Evolutionary conservation across 352 stramenopile species (phyloP), one percentile per base, ranked within the genome.

Genomic region (Globisporangium radiosum): DNA sequence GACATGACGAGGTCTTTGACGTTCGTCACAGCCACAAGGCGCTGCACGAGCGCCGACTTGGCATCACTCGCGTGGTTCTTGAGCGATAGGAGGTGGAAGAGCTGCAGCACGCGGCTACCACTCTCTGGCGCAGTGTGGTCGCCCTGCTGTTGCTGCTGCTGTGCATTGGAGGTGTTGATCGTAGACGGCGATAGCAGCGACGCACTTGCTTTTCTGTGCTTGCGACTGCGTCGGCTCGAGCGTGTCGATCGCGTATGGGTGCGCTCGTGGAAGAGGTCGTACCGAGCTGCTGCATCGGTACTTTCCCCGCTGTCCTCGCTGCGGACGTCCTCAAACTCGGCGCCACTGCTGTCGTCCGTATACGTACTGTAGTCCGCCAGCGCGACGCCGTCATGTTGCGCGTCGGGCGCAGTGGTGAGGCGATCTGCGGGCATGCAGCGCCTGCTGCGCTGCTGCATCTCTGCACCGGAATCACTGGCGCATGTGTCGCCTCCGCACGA

Each of bases 1-100:
- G 71, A 83, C 48, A 90, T 64, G 60, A 90, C 57, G 42, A 90
- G 65, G 25, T 88, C 78, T 56, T 78, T 75, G 44, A 90, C 69
- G 51, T 73, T 81, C 17, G 74, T 71, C 40, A 85, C 66, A 36
- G 68, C 65, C 40, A 90, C 65, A 42, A 90, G 62, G 10, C 76
- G 78, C 58, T 75, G 56, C 62, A 87, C 75, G 14, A 90, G 69
- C 58, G 78, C 72, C 7, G 72, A 76, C 47, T 71, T 70, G 15
- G 78, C 77, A 47, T 84, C 71, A 45, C 60, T 54, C 9, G 66
- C 71, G 37, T 81, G 71, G 73, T 81, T 85, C 66, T 83, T 79
- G 56, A 88, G 69, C 68, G 77, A 78, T 60, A 90, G 63, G 47
- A 90, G 62, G 62, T 79, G 65, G 60, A 90, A 81, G 36, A 85